A percentile compares a stretch with the other conserved stretches of the same genome.
Evolutionary conservation across 1,139 yeast genomes (phyloP).

Genomic region (Scheffersomyces lignicola): DNA sequence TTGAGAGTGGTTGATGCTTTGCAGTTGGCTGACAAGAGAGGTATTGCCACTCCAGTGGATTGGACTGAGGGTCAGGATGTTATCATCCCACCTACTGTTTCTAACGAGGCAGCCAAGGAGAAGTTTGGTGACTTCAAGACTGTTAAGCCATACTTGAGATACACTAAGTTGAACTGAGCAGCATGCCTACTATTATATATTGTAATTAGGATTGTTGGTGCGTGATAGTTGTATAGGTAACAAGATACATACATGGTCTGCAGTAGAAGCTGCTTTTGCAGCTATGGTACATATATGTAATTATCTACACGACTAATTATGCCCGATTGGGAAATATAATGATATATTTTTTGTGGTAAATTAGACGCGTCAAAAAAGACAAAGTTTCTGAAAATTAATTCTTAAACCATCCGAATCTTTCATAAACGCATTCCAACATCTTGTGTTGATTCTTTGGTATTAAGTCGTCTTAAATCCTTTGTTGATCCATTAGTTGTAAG

Average conservation of each 20-base stretch:
- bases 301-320: slow-evolving; percentile 15
- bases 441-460: not conserved
- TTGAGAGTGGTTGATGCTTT: slow-evolving; percentile 84
- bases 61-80: slow-evolving; percentile 81
- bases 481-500: not conserved
- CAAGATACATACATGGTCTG: too few species aligned
- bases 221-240: too few species aligned
- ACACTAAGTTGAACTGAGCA: slow-evolving; percentile 30
- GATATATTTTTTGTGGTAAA: not conserved
- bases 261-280: not conserved
- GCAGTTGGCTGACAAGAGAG: slow-evolving; percentile 76
- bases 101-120: slow-evolving; percentile 76
- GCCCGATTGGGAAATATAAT: slow-evolving; percentile 24
- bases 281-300: slow-evolving; percentile 1
- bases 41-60: slow-evolving; percentile 81
- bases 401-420: not conserved
- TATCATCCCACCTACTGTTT: slow-evolving; percentile 81
- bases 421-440: too few species aligned
- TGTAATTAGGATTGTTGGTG: not conserved
- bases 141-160: slow-evolving; percentile 83
- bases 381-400: not conserved
- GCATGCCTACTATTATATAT: too few species aligned
- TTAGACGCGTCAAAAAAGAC: slow-evolving; percentile 17
- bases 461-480: not conserved
- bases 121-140: slow-evolving; percentile 80